A percentile compares a stretch with the other conserved stretches of the same genome.
Evolutionary conservation across 352 stramenopile species (phyloP).

Genomic region (Globisporangium rhizosaccharum): DNA sequence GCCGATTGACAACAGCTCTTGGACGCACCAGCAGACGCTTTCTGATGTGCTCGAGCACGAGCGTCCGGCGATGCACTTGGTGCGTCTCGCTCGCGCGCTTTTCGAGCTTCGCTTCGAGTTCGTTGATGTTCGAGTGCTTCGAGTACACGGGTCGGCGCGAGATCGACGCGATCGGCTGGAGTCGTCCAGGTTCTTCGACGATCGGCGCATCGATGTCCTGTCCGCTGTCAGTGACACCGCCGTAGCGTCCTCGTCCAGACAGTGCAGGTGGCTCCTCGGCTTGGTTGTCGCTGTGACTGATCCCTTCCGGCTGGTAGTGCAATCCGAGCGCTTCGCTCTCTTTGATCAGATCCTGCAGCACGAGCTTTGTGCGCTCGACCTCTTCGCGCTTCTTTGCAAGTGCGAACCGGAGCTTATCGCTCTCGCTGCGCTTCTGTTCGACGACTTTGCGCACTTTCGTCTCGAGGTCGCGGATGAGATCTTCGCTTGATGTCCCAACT

Average conservation of each 20-base stretch:
- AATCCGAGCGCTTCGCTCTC: slow-evolving; percentile 66
- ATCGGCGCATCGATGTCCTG: slow-evolving; percentile 14
- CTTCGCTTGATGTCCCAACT: slow-evolving; percentile 55
- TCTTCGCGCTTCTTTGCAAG: slow-evolving; percentile 68
- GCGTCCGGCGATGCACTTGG: slow-evolving; percentile 49
- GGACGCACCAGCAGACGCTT: slow-evolving; percentile 45
- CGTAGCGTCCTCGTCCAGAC: background rate
- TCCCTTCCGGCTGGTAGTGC: slow-evolving; percentile 25
- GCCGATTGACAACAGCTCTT: background rate
- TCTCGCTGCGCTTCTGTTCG: slow-evolving; percentile 70
- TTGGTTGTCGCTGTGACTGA: slow-evolving; percentile 14
- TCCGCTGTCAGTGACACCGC: background rate
- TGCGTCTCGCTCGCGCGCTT: slow-evolving; percentile 50
- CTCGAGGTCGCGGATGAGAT: slow-evolving; percentile 75
- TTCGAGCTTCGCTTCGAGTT: slow-evolving; percentile 63
- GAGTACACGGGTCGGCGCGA: slow-evolving; percentile 76
- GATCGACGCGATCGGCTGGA: slow-evolving; percentile 71
- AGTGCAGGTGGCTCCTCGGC: slow-evolving; percentile 10
- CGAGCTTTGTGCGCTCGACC: slow-evolving; percentile 48
- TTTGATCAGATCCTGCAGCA: slow-evolving; percentile 73
- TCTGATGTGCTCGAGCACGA: slow-evolving; percentile 81
- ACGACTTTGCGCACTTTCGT: slow-evolving; percentile 73
- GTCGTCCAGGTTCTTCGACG: slow-evolving; percentile 39
- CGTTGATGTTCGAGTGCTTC: slow-evolving; percentile 80
- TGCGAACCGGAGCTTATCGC: slow-evolving; percentile 66